Evolutionary conservation across 306 rosid species (phyloP).

Genomic region (Pterocarpus macrocarpus): DNA sequence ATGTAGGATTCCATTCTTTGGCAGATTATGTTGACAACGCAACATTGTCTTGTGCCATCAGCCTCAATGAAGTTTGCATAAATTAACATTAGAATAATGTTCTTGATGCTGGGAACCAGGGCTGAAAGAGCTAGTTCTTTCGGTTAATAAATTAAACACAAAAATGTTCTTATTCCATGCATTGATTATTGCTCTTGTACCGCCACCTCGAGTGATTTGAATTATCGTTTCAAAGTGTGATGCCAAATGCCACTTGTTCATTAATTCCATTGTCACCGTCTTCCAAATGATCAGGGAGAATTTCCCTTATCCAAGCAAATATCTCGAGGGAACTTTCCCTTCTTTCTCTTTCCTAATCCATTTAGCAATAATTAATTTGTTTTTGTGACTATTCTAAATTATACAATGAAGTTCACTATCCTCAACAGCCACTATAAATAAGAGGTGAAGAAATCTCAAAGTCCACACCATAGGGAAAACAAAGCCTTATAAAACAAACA

Average conservation of each 20-base stretch:
- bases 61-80: conserved; percentile 47
- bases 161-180: conserved; percentile 64
- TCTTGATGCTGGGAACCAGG: conserved; percentile 57
- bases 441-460: conserved; percentile 56
- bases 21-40: conserved; percentile 53
- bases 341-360: conserved; percentile 60
- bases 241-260: conserved; percentile 73
- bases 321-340: conserved; percentile 60
- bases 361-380: conserved; percentile 30
- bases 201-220: conserved; percentile 48
- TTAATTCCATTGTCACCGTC: conserved; percentile 65
- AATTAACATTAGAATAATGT: conserved; percentile 40
- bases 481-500: conserved; percentile 42
- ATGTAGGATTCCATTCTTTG: conserved; percentile 48
- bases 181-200: conserved; percentile 44
- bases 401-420: conserved; percentile 55
- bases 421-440: conserved; percentile 75
- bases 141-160: conserved; percentile 33
- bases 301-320: conserved; percentile 88
- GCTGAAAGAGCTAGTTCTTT: conserved; percentile 60
- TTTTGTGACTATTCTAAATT: conserved; percentile 42
- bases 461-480: conserved; percentile 61
- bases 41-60: conserved; percentile 48
- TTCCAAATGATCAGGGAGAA: conserved; percentile 67
- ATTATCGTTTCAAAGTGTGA: conserved; percentile 52